phyloP scores from a whole-genome alignment of 2,329 filamentous ascomycete species.

The Aureobasidium leucospermi region DNA sequence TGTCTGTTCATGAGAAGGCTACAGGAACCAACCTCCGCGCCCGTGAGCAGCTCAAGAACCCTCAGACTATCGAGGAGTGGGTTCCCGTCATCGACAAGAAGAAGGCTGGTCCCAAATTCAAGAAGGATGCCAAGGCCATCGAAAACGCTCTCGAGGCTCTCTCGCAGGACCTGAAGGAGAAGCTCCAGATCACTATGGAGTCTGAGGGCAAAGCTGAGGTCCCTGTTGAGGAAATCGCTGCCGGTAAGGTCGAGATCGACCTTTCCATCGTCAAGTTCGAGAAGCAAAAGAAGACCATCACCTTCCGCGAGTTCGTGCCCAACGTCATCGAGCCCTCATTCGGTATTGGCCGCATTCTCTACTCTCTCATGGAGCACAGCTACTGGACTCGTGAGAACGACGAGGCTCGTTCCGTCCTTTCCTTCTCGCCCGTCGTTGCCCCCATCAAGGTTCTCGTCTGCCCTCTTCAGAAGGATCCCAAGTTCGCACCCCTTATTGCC shows the following conservation, averaged over 20 bases:
- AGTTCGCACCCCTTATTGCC: constrained; percentile 71
- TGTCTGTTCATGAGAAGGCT: constrained; percentile 87
- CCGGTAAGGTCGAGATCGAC: constrained; percentile 70
- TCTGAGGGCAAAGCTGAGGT: constrained; percentile 68
- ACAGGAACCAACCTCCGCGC: constrained; percentile 74
- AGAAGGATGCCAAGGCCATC: constrained; percentile 84
- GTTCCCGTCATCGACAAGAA: constrained; percentile 85
- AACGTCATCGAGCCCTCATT: constrained; percentile 90
- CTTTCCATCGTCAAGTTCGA: constrained; percentile 78
- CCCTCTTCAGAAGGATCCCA: constrained; percentile 71
- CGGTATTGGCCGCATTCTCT: constrained; percentile 90
- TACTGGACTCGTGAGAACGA: constrained; percentile 87
- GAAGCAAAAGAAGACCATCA: constrained; percentile 73
- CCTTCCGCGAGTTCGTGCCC: constrained; percentile 83
- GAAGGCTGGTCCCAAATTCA: constrained; percentile 91
- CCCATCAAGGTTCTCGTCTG: constrained; percentile 93
- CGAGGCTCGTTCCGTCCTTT: constrained; percentile 75
- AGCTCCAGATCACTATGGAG: constrained; percentile 65
- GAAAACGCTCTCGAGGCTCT: constrained; percentile 70
- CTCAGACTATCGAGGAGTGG: constrained; percentile 77
- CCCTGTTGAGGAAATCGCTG: constrained; percentile 59
- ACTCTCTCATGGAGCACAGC: constrained; percentile 85
- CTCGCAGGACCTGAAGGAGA: constrained; percentile 73
- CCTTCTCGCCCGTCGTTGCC: constrained; percentile 70
- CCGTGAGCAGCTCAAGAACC: constrained; percentile 70